Percentiles rank a stretch among this genome's conserved stretches.
Evolutionary conservation across 768 basidiomycete species (phyloP).

Genomic region (Calocybe gangraenosa): DNA sequence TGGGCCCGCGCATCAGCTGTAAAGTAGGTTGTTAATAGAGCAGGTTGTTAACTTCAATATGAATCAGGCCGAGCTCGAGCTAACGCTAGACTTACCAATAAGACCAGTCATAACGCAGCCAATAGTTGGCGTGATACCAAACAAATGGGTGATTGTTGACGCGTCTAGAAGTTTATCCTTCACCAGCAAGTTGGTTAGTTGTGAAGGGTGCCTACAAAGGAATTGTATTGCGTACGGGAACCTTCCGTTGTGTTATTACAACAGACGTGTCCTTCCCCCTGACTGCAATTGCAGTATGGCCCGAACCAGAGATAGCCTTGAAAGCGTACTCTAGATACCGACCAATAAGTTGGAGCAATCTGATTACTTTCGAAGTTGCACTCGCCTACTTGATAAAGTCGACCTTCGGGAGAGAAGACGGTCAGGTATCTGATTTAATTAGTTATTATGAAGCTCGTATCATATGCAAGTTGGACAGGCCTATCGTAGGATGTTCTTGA

Average conservation of each 20-base stretch:
- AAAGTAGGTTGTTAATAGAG: neutral
- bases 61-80: neutral
- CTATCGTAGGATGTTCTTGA: conserved; percentile 94
- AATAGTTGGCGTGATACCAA: conserved; percentile 93
- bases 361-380: conserved; percentile 3
- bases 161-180: conserved; percentile 98
- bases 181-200: conserved; percentile 1
- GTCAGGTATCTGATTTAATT: conserved; percentile 76
- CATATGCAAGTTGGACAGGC: conserved; percentile 28
- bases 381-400: conserved; percentile 97
- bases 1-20: conserved; percentile 91
- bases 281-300: conserved; percentile 90
- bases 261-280: conserved; percentile 93
- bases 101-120: conserved; percentile 99
- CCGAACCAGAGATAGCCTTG: conserved; percentile 97
- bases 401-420: conserved; percentile 95
- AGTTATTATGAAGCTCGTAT: neutral
- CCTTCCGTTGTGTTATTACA: conserved; percentile 97
- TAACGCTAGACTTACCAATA: conserved; percentile 54
- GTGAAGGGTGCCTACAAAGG: neutral
- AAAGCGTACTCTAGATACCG: conserved; percentile 86
- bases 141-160: conserved; percentile 90
- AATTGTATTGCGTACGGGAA: conserved; percentile 64
- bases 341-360: conserved; percentile 8
- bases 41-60: neutral